Evolutionary conservation across 306 rosid genomes (phyloP), one percentile per base, ranked within the genome.

Genomic region (Pueraria montana): DNA sequence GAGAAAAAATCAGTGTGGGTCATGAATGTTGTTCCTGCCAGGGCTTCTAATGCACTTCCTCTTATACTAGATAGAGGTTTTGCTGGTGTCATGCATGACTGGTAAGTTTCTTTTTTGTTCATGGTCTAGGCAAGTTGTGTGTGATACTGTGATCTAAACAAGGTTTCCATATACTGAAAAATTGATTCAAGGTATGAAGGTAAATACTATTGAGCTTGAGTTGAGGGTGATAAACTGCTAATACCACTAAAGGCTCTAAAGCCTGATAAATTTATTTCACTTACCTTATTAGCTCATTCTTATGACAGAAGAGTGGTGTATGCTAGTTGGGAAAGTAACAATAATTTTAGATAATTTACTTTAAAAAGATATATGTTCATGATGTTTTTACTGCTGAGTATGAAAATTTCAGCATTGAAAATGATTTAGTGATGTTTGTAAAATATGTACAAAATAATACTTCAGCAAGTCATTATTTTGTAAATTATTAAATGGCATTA

Each of bases 1-100:
- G 93, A 87, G 83, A 88, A 84, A 85, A 96, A 96, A 90, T 89
- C 94, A 66, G 94, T 82, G 18, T 96, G 99, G 99, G 97, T 96
- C 75, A 96, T 96, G 99, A 96, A 96, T 78, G 98, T 94, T 17
- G 99, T 96, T 83, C 91, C 98, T 81, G 86, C 92, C 49, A 84
- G 87, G 66, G 85, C 93, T 82, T 89, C 88, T 23, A 87, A 96
- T 71, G 91, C 88, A 1, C 99, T 96, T 88, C 94, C 99, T 78
- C 93, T 96, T 84, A 94, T 96, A 80, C 88, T 94, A 52, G 90
- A 91, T 78, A 96, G 90, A 87, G 99, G 98, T 83, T 92, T 91
- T 83, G 89, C 97, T 40, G 99, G 99, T 78, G 98, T 89, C 83
- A 84, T 88, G 85, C 99, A 96, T 85, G 97, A 96, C 76, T 96